Base-by-base conservation (phyloP, 257 asterid species). In the Solanum piurae region DNA sequence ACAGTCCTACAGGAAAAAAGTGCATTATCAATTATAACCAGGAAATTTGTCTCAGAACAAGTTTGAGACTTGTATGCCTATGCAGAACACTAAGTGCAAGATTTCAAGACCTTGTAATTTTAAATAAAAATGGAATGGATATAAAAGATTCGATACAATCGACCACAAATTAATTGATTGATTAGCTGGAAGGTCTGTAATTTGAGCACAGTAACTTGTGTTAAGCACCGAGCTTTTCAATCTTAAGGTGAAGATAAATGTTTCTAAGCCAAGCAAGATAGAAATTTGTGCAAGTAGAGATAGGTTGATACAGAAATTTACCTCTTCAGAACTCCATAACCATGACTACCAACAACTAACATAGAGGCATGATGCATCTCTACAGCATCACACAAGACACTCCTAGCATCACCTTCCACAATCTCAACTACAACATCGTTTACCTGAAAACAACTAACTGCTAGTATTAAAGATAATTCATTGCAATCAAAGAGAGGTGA, bases 311-410 rank as follows among this genome's bases (percentile, higher is more conserved):
- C 69, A 12, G 5, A 5, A 11, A 40, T 46, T 21, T 91, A 94
- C 99, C 99, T 94, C 94, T 94, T 96, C 71, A 96, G 93, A 64
- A 95, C 98, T 92, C 99, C 98, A 93, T 96, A 96, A 58, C 98
- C 99, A 91, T 96, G 99, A 71, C 98, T 95, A 23, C 99, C 98
- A 34, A 96, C 93, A 73, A 94, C 97, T 83, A 96, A 87, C 33
- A 95, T 27, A 69, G 98, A 91, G 62, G 99, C 99, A 36, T 93
- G 91, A 89, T 95, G 93, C 89, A 87, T 94, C 34, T 96, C 98
- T 77, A 96, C 99, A 86, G 98, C 94, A 72, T 96, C 98, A 29
- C 98, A 95, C 9, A 96, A 94, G 88, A 93, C 98, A 87, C 91
- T 94, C 92, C 98, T 91, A 34, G 98, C 91, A 95, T 96, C 99